Base-by-base conservation (phyloP, 768 basidiomycete genomes). In the Amanita brunnescens region DNA sequence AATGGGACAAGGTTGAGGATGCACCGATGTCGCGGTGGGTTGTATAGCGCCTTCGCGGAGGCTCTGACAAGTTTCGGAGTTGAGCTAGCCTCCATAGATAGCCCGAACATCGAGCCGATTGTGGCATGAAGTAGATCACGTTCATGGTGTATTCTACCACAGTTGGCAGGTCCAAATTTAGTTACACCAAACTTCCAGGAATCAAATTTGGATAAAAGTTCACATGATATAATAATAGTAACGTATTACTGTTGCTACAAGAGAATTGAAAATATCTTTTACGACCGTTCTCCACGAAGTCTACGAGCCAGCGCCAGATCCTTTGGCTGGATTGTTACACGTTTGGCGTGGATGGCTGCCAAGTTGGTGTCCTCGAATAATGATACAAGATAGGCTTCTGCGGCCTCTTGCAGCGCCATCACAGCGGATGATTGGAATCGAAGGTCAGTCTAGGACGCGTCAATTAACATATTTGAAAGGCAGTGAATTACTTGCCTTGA, bases 351-450 rank as follows among this genome's bases (percentile, higher is more conserved):
- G 55, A 80, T 79, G 51, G 78, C 79, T 52, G 77, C 78, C 59
- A 82, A 65, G 63, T 81, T 81, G 58, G 80, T 81, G 63, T 83
- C 81, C 61, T 83, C 82, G 59, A 84, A 83, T 50, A 86, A 70
- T 38, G 83, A 84, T 57, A 85, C 82, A 46, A 86, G 79, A 70
- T 86, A 85, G 29, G 83, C 84, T 61, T 79, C 77, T 14, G 77
- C 75, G 10, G 80, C 80, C 64, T 83, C 81, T 64, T 84, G 81
- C 37, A 84, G 74, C 34, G 81, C 82, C 69, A 79, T 77, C 35
- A 85, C 77, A 52, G 81, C 81, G 20, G 80, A 81, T 14, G 81
- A 83, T 70, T 83, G 82, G 75, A 87, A 87, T 52, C 83, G 81
- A 52, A 88, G 77, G 61, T 87, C 85, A 56, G 83, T 85, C 82